A percentile compares a stretch with the other conserved stretches of the same genome.
These are phyloP conservation scores for Starmerella sp. DNA, from an alignment of 805 yeast species.

Conservation along the genomic window DNA sequence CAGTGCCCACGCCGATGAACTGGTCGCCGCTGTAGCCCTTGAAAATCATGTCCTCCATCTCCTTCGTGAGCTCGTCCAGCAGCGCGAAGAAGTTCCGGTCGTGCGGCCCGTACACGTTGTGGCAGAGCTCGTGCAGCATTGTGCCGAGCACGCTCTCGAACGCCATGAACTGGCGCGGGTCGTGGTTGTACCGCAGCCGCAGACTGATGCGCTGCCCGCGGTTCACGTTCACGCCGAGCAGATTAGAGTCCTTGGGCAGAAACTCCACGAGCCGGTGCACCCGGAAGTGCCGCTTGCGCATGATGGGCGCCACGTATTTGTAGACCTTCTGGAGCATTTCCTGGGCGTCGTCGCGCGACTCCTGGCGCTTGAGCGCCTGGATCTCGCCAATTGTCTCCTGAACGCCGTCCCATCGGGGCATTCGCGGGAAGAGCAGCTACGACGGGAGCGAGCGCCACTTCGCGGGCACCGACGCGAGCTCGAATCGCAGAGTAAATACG, in stretches of 20 bases:
- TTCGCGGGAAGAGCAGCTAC: background rate
- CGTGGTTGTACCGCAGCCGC: slow-evolving; percentile 51
- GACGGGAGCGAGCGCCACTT: background rate
- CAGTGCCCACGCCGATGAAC: slow-evolving; percentile 39
- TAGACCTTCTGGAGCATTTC: slow-evolving; percentile 60
- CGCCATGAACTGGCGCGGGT: slow-evolving; percentile 46
- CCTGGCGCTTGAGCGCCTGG: slow-evolving; percentile 40
- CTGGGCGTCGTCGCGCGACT: slow-evolving; percentile 40
- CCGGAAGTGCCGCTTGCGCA: slow-evolving; percentile 52
- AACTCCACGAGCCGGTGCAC: slow-evolving; percentile 69
- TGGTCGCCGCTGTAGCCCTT: slow-evolving; percentile 38
- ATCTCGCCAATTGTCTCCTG: slow-evolving; percentile 18
- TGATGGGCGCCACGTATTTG: slow-evolving; percentile 58
- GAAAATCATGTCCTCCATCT: slow-evolving; percentile 32
- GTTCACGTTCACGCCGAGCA: slow-evolving; percentile 77
- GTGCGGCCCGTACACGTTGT: slow-evolving; percentile 72
- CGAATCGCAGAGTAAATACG: background rate
- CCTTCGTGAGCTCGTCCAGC: slow-evolving; percentile 50
- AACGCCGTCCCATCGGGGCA: slow-evolving; percentile 19
- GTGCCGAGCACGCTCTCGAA: slow-evolving; percentile 61
- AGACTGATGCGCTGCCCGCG: slow-evolving; percentile 61
- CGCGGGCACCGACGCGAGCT: background rate
- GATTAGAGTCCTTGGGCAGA: slow-evolving; percentile 53
- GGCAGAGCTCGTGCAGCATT: slow-evolving; percentile 78
- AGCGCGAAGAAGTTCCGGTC: slow-evolving; percentile 55